These are phyloP conservation scores for Cordyceps tenuipes DNA, from an alignment of 2,329 filamentous ascomycete species.

Conservation along the genomic window DNA sequence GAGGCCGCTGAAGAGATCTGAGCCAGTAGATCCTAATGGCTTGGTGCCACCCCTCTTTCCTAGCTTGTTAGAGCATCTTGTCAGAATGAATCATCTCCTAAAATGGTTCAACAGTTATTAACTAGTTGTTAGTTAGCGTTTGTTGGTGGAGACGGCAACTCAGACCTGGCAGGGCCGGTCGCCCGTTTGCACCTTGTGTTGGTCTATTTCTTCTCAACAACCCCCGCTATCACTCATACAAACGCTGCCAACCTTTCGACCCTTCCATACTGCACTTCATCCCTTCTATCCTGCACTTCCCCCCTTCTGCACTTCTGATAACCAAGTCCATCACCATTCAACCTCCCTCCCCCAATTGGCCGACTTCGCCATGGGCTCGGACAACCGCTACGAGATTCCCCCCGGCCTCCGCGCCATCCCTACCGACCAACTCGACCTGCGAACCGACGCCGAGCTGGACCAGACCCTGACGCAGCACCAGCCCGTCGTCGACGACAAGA, in stretches of 20 bases:
- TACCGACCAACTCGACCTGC: slow-evolving; percentile 31
- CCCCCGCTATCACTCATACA: too few relatives aligned
- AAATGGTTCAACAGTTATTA: background rate
- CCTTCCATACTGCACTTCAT: too few relatives aligned
- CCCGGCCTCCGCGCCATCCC: slow-evolving; percentile 34
- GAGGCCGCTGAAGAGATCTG: too few relatives aligned
- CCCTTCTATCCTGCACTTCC: too few relatives aligned
- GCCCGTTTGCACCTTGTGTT: background rate
- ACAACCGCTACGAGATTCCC: slow-evolving; percentile 6
- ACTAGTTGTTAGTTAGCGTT: too few relatives aligned
- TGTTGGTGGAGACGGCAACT: background rate
- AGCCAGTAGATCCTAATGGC: too few relatives aligned
- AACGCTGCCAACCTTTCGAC: too few relatives aligned
- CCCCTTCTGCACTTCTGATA: too few relatives aligned
- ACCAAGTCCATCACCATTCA: too few relatives aligned
- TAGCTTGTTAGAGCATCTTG: background rate
- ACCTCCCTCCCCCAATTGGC: background rate
- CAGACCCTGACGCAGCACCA: slow-evolving; percentile 30
- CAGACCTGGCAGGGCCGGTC: too few relatives aligned
- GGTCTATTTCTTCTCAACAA: too few relatives aligned
- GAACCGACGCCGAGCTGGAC: slow-evolving; percentile 39
- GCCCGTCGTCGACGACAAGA: slow-evolving; percentile 37
- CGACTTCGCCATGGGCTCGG: background rate
- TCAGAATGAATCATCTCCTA: slow-evolving; percentile 4
- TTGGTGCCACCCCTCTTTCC: too few relatives aligned